Evolutionary conservation across 805 yeast species (phyloP), one percentile per base, ranked within the genome.

Genomic region (Tetrapisispora phaffii): DNA sequence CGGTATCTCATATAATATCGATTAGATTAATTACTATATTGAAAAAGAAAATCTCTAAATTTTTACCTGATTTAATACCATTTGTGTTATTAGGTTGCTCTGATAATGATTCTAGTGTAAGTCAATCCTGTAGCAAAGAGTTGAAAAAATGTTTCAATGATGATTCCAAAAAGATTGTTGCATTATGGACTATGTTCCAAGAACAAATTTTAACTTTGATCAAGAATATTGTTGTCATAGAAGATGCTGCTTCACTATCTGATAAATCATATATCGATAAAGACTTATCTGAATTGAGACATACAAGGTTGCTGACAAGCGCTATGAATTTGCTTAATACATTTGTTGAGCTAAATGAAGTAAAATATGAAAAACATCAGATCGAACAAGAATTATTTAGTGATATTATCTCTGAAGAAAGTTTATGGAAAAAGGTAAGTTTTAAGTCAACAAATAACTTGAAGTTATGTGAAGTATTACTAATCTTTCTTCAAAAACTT

Each of bases 11-110:
- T 57, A 77, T 74, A 47, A 69, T 80, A 3, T 88, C 88, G 42
- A 75, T 82, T 1, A 60, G 58, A 16, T 68, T 79, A 34, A 77
- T 84, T 34, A 50, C 55, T 15, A 45, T 52, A 1, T 58, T 82
- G 9, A 79, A 79, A 12, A 85, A 80, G 52, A 65, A 66, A 34
- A 77, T 77, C 45, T 68, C 80, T 22, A 83, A 77, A 51, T 82
- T 81, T 59, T 67, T 90, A 49, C 79, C 78, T 48, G 82, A 83
- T 51, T 72, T 84, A 0, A 70, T 86, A 7, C 93, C 95, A 0
- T 65, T 82, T 1, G 78, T 95, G 79, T 55, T 89, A 5, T 70
- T 77, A 23, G 95, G 95, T 0, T 55, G 73, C 2, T 82, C 71
- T 57, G 97, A 90, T 54, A 56, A 72, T 2, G 97, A 89, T 51